These are phyloP conservation scores for Besnoitia besnoiti DNA, from an alignment of 169 alveolate genomes.

Conservation along the genomic window DNA sequence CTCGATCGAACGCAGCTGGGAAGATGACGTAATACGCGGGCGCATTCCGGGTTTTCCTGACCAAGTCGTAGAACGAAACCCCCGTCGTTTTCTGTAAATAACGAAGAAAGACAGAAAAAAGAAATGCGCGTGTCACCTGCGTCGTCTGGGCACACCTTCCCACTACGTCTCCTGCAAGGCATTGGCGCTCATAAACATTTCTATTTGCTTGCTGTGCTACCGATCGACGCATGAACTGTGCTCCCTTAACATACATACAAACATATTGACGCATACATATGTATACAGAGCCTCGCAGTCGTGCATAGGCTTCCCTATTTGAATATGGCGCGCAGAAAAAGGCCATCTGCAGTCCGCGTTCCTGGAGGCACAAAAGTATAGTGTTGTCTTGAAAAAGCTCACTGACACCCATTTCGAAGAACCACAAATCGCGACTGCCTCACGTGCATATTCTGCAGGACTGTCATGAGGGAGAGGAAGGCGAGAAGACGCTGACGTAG, in stretches of 20 bases:
- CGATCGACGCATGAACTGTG: too few relatives aligned
- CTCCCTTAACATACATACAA: too few relatives aligned
- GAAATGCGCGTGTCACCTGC: background rate
- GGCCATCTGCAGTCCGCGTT: too few relatives aligned
- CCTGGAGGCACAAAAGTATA: background rate
- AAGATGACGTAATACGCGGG: slow-evolving; percentile 3
- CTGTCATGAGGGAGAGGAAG: background rate
- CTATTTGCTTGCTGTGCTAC: too few relatives aligned
- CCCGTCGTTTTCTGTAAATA: background rate
- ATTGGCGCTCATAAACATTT: too few relatives aligned
- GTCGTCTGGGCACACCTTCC: too few relatives aligned
- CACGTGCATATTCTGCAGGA: background rate
- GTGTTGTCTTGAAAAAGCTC: too few relatives aligned
- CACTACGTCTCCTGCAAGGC: too few relatives aligned
- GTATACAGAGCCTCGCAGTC: background rate
- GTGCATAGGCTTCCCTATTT: too few relatives aligned
- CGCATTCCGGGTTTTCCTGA: background rate
- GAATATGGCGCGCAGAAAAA: too few relatives aligned
- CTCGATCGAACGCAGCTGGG: background rate
- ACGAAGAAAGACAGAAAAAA: background rate
- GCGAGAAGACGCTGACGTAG: background rate
- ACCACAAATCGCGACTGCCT: too few relatives aligned
- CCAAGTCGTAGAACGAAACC: background rate
- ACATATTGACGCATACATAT: background rate
- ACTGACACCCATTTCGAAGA: too few relatives aligned